Percentiles rank a stretch among this genome's conserved stretches.
Evolutionary conservation across 176 grass and related monocot genomes (phyloP).

Genomic region (Lolium perenne): DNA sequence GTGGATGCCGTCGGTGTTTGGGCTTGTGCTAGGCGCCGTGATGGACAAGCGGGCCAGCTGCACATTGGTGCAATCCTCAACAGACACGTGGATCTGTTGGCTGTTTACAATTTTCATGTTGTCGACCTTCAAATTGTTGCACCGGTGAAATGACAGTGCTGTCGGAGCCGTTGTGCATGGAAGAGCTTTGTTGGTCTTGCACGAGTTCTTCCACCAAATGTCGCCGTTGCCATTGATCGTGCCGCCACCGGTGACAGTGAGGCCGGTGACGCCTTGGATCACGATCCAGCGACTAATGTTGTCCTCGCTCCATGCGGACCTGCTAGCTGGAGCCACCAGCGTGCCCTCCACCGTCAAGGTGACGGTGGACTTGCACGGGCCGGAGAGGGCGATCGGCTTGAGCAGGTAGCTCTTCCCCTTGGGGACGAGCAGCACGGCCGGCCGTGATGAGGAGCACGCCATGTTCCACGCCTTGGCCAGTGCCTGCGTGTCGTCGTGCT

Average conservation of each 20-base stretch:
- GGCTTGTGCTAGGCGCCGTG: slow-evolving; percentile 34
- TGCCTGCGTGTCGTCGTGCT: slow-evolving; percentile 62
- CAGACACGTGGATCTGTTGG: slow-evolving; percentile 56
- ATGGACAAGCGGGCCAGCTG: slow-evolving; percentile 8
- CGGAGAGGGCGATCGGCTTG: slow-evolving; percentile 49
- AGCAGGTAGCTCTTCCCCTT: slow-evolving; percentile 58
- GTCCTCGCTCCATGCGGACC: slow-evolving; percentile 46
- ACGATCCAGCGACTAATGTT: slow-evolving; percentile 62
- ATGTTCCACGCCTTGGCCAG: slow-evolving; percentile 53
- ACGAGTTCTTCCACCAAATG: slow-evolving; percentile 74
- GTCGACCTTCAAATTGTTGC: slow-evolving; percentile 21
- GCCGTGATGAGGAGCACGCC: slow-evolving; percentile 58
- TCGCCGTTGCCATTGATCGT: slow-evolving; percentile 75
- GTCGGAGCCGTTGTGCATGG: slow-evolving; percentile 78
- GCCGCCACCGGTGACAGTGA: slow-evolving; percentile 67
- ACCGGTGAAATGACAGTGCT: slow-evolving; percentile 35
- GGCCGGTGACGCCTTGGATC: slow-evolving; percentile 37
- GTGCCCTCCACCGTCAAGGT: slow-evolving; percentile 55
- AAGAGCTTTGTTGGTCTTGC: slow-evolving; percentile 64
- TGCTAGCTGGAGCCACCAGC: slow-evolving; percentile 54
- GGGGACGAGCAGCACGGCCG: slow-evolving; percentile 63
- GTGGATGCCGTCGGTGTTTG: slow-evolving; percentile 61
- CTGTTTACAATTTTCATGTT: slow-evolving; percentile 37
- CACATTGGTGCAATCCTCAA: slow-evolving; percentile 44
- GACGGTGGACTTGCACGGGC: slow-evolving; percentile 69